Percentiles rank a stretch among this genome's conserved stretches.
These are phyloP conservation scores for Rhipidocladum racemiflorum DNA, from an alignment of 176 grass and related monocot genomes.

Conservation along the genomic window DNA sequence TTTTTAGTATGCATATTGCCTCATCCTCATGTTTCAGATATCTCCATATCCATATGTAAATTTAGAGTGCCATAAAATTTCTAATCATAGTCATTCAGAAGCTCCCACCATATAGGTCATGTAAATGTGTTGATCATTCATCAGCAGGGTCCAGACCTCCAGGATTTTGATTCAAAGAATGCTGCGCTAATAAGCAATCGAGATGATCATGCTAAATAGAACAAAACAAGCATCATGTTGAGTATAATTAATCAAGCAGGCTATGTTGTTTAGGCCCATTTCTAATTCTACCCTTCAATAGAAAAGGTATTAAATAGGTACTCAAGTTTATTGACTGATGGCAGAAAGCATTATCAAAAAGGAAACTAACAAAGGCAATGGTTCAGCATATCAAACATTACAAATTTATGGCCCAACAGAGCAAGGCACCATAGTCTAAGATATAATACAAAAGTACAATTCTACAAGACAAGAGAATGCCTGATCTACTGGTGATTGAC, in stretches of 20 bases:
- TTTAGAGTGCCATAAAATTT: neutral
- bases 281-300: neutral
- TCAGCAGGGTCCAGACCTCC: neutral
- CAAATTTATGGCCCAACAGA: slow-evolving; percentile 21
- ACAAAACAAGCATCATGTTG: neutral
- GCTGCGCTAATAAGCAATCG: neutral
- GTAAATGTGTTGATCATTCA: neutral
- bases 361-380: slow-evolving; percentile 5
- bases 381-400: slow-evolving; percentile 34
- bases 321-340: neutral
- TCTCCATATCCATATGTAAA: neutral
- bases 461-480: slow-evolving; percentile 39
- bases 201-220: neutral
- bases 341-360: neutral
- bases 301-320: neutral
- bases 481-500: slow-evolving; percentile 22
- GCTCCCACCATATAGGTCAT: neutral
- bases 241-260: neutral
- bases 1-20: neutral
- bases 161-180: neutral
- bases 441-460: slow-evolving; percentile 49
- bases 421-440: slow-evolving; percentile 22
- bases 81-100: neutral
- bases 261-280: neutral
- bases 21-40: neutral